Conservation (phyloP, 495 filamentous ascomycete genomes). For the Trichodelitschia bisporula region DNA sequence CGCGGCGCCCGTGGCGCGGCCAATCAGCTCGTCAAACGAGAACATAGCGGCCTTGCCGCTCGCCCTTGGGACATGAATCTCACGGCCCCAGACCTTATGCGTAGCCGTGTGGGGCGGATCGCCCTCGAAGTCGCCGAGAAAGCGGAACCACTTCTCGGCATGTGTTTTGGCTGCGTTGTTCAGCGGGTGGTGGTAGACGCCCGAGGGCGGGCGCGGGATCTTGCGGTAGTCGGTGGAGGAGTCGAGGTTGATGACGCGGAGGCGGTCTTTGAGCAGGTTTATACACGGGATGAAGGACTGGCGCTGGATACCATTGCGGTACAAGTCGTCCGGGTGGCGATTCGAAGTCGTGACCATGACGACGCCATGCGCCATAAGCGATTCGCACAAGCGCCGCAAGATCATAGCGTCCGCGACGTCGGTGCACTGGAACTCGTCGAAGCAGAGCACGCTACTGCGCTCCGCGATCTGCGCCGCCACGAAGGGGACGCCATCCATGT, state of each 20-base stretch:
- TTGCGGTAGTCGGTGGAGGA: conserved; percentile 93
- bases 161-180: conserved; percentile 54
- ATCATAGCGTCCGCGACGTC: conserved; percentile 99
- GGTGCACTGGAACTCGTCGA: conserved; percentile 97
- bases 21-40: conserved; percentile 74
- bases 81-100: conserved; percentile 84
- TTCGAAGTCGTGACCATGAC: conserved; percentile 95
- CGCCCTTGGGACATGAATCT: conserved; percentile 65
- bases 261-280: conserved; percentile 55
- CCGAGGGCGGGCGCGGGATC: conserved; percentile 77
- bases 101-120: conserved; percentile 52
- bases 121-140: conserved; percentile 58
- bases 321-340: conserved; percentile 82
- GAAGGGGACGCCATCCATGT: conserved; percentile 79
- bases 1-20: conserved; percentile 64
- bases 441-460: conserved; percentile 67
- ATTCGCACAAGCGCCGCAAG: conserved; percentile 60
- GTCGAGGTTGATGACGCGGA: conserved; percentile 82
- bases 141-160: conserved; percentile 82
- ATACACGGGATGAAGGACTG: conserved; percentile 90
- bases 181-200: conserved; percentile 74
- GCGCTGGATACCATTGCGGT: conserved; percentile 94
- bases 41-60: conserved; percentile 77
- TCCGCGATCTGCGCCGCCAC: conserved; percentile 83
- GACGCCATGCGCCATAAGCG: conserved; percentile 84